phyloP scores from a whole-genome alignment of 805 yeast species.

The Komagataella kurtzmanii region DNA sequence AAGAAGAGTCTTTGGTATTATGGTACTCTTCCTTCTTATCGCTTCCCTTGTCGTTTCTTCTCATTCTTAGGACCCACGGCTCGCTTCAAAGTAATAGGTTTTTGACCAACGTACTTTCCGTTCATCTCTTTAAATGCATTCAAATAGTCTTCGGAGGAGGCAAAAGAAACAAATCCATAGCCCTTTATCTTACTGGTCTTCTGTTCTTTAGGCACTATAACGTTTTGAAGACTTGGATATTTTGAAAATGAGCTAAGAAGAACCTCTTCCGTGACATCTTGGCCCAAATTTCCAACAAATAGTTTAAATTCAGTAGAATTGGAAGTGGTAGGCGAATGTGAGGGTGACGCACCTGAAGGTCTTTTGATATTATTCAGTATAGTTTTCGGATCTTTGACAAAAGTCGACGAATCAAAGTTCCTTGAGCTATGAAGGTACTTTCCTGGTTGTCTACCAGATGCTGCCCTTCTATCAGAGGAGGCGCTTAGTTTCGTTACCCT shows the following conservation, averaged over 20 bases:
- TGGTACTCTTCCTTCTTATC: background rate
- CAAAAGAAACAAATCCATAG: slow-evolving; percentile 64
- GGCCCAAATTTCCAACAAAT: slow-evolving; percentile 64
- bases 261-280: slow-evolving; percentile 47
- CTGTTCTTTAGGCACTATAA: slow-evolving; percentile 42
- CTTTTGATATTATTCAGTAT: slow-evolving; percentile 14
- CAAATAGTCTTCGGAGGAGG: slow-evolving; percentile 50
- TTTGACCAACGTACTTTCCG: slow-evolving; percentile 62
- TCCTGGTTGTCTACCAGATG: slow-evolving; percentile 36
- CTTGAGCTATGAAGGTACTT: slow-evolving; percentile 22
- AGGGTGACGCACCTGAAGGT: slow-evolving; percentile 31
- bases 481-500: background rate
- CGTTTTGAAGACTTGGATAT: slow-evolving; percentile 42
- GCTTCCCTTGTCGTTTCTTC: background rate
- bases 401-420: slow-evolving; percentile 9
- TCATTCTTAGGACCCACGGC: slow-evolving; percentile 20
- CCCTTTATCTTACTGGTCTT: slow-evolving; percentile 41
- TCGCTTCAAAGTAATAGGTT: slow-evolving; percentile 56
- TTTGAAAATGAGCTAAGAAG: slow-evolving; percentile 39
- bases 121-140: slow-evolving; percentile 64
- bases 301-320: slow-evolving; percentile 42
- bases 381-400: slow-evolving; percentile 7
- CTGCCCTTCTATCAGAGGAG: slow-evolving; percentile 40
- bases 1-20: too few relatives aligned
- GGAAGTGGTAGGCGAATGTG: slow-evolving; percentile 32